Conservation (phyloP, 805 yeast genomes). For the Schizosaccharomyces octosporus region DNA sequence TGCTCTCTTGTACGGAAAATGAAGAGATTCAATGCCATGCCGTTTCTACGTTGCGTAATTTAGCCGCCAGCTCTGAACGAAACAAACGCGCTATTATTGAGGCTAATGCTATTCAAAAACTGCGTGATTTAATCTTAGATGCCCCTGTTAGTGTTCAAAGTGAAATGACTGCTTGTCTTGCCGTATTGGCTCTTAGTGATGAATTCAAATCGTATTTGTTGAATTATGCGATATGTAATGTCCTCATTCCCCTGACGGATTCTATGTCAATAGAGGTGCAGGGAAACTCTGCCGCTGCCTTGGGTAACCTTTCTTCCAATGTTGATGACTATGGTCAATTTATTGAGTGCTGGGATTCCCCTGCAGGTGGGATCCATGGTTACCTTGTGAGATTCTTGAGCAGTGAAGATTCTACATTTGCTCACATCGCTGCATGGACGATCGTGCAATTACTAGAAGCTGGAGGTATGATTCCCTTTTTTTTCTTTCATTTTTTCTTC, state of each 20-base stretch:
- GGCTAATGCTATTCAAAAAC: constrained; percentile 86
- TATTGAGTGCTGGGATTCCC: constrained; percentile 50
- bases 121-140: constrained; percentile 59
- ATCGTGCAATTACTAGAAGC: constrained; percentile 78
- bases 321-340: constrained; percentile 63
- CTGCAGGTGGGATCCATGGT: constrained; percentile 65
- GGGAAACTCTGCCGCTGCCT: constrained; percentile 94
- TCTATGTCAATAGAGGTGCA: constrained; percentile 82
- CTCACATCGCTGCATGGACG: constrained; percentile 95
- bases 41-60: constrained; percentile 78
- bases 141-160: constrained; percentile 85
- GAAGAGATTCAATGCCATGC: constrained; percentile 98
- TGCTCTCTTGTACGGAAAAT: constrained; percentile 34
- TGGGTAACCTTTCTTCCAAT: constrained; percentile 84
- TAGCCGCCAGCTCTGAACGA: constrained; percentile 86
- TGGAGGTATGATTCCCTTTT: constrained; percentile 10
- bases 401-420: constrained; percentile 76
- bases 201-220: constrained; percentile 69
- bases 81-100: constrained; percentile 77
- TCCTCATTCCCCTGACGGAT: constrained; percentile 71
- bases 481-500: neutral
- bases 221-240: constrained; percentile 64
- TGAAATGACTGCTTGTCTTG: constrained; percentile 92
- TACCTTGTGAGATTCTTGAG: constrained; percentile 60
- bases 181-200: constrained; percentile 87